Base-by-base conservation (phyloP, 805 yeast genomes). In the Pichia insulana region DNA sequence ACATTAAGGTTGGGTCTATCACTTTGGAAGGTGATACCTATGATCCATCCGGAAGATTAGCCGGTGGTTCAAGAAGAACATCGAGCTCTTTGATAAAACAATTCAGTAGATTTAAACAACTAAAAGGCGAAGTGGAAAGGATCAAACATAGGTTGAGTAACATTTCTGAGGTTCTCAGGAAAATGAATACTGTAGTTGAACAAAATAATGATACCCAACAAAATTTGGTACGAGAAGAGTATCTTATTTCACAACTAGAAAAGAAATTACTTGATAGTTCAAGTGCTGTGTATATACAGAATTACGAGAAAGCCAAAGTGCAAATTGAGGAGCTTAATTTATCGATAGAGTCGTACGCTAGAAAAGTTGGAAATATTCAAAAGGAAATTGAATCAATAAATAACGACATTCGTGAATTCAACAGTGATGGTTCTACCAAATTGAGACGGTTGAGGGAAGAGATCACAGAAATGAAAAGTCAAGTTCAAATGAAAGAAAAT, bases 1-100 rank as follows among this genome's bases (percentile, higher is more conserved):
- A 76, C 42, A 78, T 90, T 13, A 71, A 86, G 48, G 71, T 89
- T 0, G 78, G 88, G 53, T 80, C 94, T 26, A 87, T 94, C 13
- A 92, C 99, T 0, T 59, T 84, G 28, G 89, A 88, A 41, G 99
- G 98, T 40, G 98, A 92, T 59, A 74, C 82, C 10, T 92, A 89
- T 62, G 98, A 92, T 57, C 98, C 98, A 0, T 87, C 83, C 50
- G 99, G 99, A 13, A 85, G 95, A 7, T 67, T 92, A 22, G 84
- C 96, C 1, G 99, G 99, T 37, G 97, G 97, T n/a, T 80, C 94
- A 17, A 71, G 90, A 51, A 78, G 70, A 48, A 67, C 68, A 38
- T 65, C 74, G 13, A 70, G 76, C 2, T 73, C 87, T 0, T 60
- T 83, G 3, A 67, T 89, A 43, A 58, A 76, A 10, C 76, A 74